Conservation (phyloP, 495 filamentous ascomycete genomes). For the Neurospora sp. region DNA sequence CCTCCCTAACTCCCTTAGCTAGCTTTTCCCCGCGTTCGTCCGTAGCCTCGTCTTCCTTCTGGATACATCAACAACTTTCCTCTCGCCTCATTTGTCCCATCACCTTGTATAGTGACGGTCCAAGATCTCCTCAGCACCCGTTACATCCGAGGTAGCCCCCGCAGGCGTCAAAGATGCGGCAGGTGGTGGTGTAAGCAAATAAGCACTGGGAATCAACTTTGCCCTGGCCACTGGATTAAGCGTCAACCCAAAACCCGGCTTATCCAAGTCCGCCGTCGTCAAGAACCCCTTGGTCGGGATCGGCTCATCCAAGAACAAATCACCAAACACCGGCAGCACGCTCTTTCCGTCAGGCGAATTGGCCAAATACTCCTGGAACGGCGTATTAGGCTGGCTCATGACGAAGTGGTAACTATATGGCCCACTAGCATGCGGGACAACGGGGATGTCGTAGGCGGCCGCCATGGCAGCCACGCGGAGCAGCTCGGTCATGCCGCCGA, state of each 20-base stretch:
- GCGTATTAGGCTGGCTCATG: slow-evolving; percentile 78
- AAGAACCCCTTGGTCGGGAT: slow-evolving; percentile 76
- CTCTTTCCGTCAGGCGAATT: slow-evolving; percentile 84
- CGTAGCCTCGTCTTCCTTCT: too few species aligned
- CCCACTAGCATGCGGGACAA: slow-evolving; percentile 87
- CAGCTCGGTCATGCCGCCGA: slow-evolving; percentile 84
- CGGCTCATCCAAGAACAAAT: slow-evolving; percentile 83
- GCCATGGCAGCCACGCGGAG: slow-evolving; percentile 83
- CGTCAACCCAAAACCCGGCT: slow-evolving; percentile 83
- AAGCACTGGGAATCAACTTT: slow-evolving; percentile 59
- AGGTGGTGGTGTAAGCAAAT: slow-evolving; percentile 65
- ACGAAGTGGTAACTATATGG: slow-evolving; percentile 95
- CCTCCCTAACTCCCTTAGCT: too few species aligned
- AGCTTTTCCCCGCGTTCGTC: too few species aligned
- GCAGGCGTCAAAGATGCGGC: slow-evolving; percentile 43
- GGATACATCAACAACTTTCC: too few species aligned
- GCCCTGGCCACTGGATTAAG: slow-evolving; percentile 66
- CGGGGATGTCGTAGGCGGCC: slow-evolving; percentile 83
- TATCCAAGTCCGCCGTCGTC: slow-evolving; percentile 67
- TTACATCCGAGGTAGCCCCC: neutral
- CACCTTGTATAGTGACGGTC: too few species aligned
- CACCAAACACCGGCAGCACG: slow-evolving; percentile 82
- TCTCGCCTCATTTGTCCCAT: too few species aligned
- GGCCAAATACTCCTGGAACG: slow-evolving; percentile 90
- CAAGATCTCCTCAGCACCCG: neutral